phyloP scores from a whole-genome alignment of 805 yeast genomes.

The Lachancea fermentati region DNA sequence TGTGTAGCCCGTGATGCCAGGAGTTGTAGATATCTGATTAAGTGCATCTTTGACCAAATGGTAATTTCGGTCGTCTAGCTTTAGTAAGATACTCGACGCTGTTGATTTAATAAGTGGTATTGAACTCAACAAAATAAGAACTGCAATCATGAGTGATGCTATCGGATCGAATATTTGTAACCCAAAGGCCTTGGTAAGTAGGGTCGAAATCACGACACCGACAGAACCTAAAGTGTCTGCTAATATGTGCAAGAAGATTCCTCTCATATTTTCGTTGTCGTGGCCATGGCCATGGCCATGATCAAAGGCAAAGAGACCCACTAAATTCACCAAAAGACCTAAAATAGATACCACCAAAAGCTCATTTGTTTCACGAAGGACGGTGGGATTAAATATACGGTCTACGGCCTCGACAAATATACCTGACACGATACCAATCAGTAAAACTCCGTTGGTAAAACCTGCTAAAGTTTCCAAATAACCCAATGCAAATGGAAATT shows the following conservation, averaged over 20 bases:
- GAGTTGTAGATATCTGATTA: constrained; percentile 59
- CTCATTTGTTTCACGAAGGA: constrained; percentile 74
- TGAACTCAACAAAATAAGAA: constrained; percentile 73
- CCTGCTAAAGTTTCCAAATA: constrained; percentile 91
- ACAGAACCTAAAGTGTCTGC: constrained; percentile 97
- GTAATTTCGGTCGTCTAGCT: constrained; percentile 56
- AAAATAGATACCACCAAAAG: constrained; percentile 75
- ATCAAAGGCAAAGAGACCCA: constrained; percentile 92
- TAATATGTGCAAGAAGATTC: constrained; percentile 85
- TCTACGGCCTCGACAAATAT: constrained; percentile 83
- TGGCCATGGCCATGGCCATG: constrained; percentile 52
- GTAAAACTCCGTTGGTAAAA: constrained; percentile 84
- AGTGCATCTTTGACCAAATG: constrained; percentile 56
- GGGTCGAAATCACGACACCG: constrained; percentile 89
- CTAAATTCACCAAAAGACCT: constrained; percentile 82
- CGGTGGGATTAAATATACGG: constrained; percentile 72
- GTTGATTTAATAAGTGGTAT: constrained; percentile 80
- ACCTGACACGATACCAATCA: constrained; percentile 84
- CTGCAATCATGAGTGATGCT: constrained; percentile 83
- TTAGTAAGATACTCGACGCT: constrained; percentile 62
- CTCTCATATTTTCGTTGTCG: constrained; percentile 73
- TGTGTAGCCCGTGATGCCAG: constrained; percentile 80
- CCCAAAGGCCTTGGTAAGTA: constrained; percentile 61
- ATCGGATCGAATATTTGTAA: constrained; percentile 84
- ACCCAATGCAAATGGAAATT: constrained; percentile 79